phyloP scores from a whole-genome alignment of 1,284 basidiomycete species.

The Leccinum pachyderme region DNA sequence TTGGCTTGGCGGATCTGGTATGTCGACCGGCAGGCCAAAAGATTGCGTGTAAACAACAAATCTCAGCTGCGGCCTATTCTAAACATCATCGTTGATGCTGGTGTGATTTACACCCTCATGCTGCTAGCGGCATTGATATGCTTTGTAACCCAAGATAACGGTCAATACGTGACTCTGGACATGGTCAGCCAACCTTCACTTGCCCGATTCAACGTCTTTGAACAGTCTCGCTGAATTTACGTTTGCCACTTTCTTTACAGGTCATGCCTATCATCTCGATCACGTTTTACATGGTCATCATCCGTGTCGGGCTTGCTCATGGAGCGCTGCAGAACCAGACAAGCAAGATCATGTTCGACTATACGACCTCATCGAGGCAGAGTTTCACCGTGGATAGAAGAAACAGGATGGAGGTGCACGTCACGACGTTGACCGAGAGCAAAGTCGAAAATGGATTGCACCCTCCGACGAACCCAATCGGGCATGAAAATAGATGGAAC shows the following conservation, averaged over 20 bases:
- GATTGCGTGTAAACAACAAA: conserved; percentile 2
- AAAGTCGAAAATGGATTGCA: conserved; percentile 1
- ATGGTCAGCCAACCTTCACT: conserved; percentile 14
- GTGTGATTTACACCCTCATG: conserved; percentile 21
- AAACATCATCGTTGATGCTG: conserved; percentile 25
- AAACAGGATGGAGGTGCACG: conserved; percentile 7
- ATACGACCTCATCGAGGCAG: background rate
- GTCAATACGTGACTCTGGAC: conserved; percentile 20
- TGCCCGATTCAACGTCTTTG: background rate
- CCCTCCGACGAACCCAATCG: background rate
- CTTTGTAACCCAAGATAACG: conserved; percentile 11
- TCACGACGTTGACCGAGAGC: conserved; percentile 1
- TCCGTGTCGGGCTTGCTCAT: conserved; percentile 18
- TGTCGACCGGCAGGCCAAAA: conserved; percentile 12
- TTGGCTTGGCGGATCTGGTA: conserved; percentile 27
- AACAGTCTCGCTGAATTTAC: background rate
- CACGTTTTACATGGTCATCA: conserved; percentile 27
- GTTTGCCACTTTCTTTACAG: background rate
- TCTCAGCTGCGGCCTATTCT: conserved; percentile 21
- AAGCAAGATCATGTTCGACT: background rate
- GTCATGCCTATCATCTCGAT: conserved; percentile 24
- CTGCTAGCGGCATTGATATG: conserved; percentile 16
- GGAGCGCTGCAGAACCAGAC: background rate
- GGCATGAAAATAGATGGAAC: background rate
- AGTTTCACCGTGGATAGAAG: conserved; percentile 2